Base-by-base conservation (phyloP, 495 filamentous ascomycete species). In the Hypoxylon lienhwacheense region DNA sequence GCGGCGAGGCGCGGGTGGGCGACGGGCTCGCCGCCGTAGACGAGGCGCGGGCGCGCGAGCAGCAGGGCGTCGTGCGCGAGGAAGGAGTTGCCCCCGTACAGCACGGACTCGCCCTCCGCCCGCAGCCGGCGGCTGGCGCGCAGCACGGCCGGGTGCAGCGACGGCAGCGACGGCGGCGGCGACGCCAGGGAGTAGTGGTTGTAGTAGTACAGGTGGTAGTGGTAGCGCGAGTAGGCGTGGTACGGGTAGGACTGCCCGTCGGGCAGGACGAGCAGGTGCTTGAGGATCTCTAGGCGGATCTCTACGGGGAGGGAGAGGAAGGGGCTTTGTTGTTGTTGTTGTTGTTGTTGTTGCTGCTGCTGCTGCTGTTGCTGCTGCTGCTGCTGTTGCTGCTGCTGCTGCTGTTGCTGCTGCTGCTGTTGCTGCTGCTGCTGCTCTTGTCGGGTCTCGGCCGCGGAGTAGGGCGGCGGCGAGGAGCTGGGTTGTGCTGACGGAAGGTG, bases 21-120 rank as follows among this genome's bases (percentile, higher is more conserved):
- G 33, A 80, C 63, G 4, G 77, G 70, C n/a, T n/a, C n/a, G n/a
- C n/a, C n/a, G 7, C 35, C 35, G 43, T 64, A 56, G 36, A 41
- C 50, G 10, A 25, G 39, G 41, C 69, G 66, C 3, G 78, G 72
- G 17, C 66, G 70, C 7, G 80, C 79, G 5, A 74, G 63, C 5
- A 83, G 73, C 10, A 75, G 72, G 20, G 66, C 58, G 3, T 69
- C 62, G 69, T 84, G 76, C 1, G 81, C 78, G 26, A 73, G 46
- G 70, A 82, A 84, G 14, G 55, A 74, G 65, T 81, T 81, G 35
- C 44, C 48, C 21, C 59, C 45, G 70, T 81, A 83, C 29, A 82
- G 73, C 5, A 81, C 47, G 11, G 73, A 66, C 0, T 43, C 51
- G 4, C 73, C 72, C 64, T 81, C 78, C 41, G 43, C 20, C 67